A percentile compares a stretch with the other conserved stretches of the same genome.
These are phyloP conservation scores for Pelargonium citronellum DNA, from an alignment of 441 rosid species.

Conservation along the genomic window DNA sequence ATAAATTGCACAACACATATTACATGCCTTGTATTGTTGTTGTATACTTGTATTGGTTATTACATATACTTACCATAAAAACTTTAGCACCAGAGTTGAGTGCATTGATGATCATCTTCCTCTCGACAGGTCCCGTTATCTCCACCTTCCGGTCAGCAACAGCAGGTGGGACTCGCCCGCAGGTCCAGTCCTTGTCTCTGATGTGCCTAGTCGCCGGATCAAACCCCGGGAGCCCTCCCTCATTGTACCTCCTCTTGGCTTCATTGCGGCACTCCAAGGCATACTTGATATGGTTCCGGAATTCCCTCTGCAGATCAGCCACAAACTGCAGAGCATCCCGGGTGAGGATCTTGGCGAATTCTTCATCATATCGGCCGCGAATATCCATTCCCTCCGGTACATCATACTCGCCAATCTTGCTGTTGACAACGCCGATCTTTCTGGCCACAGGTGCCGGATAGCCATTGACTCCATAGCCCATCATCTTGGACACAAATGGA, in stretches of 20 bases:
- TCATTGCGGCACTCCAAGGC: constrained; percentile 77
- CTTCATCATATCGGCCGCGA: constrained; percentile 58
- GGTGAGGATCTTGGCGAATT: constrained; percentile 55
- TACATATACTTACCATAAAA: constrained; percentile 80
- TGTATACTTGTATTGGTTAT: no score
- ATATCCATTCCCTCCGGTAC: constrained; percentile 69
- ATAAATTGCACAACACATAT: neutral
- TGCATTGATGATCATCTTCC: constrained; percentile 94
- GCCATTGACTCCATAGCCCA: constrained; percentile 23
- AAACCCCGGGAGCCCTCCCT: constrained; percentile 57
- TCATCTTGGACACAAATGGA: constrained; percentile 22
- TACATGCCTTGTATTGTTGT: no score
- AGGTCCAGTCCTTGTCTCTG: constrained; percentile 67
- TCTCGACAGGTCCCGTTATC: constrained; percentile 83
- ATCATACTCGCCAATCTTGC: constrained; percentile 30
- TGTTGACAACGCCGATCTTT: constrained; percentile 9
- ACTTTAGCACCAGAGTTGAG: constrained; percentile 93
- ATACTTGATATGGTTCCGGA: constrained; percentile 49
- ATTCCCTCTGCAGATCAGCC: constrained; percentile 70
- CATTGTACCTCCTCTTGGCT: constrained; percentile 49
- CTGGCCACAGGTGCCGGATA: constrained; percentile 16
- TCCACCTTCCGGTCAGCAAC: constrained; percentile 79
- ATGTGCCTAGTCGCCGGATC: constrained; percentile 67
- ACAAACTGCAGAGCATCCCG: constrained; percentile 73
- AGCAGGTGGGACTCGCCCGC: constrained; percentile 59